phyloP scores from a whole-genome alignment of 2,329 filamentous ascomycete genomes.

The Aulographum hederae region DNA sequence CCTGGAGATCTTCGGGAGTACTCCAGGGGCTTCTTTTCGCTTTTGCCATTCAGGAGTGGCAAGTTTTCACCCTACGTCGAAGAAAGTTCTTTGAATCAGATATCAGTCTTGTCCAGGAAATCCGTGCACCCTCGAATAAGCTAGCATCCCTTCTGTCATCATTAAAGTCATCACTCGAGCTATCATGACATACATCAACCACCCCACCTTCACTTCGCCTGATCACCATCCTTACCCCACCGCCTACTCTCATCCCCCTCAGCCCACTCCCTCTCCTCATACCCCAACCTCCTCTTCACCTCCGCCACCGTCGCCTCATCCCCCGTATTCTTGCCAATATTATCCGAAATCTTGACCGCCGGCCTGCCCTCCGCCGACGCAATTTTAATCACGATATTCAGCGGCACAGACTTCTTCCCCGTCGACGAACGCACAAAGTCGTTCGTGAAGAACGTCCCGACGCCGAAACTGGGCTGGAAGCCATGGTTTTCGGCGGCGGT shows the following conservation, averaged over 20 bases:
- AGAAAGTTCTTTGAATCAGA: too few species aligned
- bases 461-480: conserved; percentile 77
- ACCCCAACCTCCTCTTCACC: conserved; percentile 74
- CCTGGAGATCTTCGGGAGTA: too few species aligned
- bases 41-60: too few species aligned
- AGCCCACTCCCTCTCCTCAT: conserved; percentile 68
- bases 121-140: too few species aligned
- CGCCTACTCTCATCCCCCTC: conserved; percentile 67
- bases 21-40: too few species aligned
- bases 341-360: conserved; percentile 81
- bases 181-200: too few species aligned
- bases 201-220: too few species aligned
- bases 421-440: conserved; percentile 62
- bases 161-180: too few species aligned
- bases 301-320: conserved; percentile 59
- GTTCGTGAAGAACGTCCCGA: conserved; percentile 91
- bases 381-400: conserved; percentile 98
- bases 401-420: conserved; percentile 66
- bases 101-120: too few species aligned
- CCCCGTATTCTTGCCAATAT: conserved; percentile 86
- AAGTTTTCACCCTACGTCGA: too few species aligned
- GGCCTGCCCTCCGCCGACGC: conserved; percentile 64
- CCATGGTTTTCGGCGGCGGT: conserved; percentile 58
- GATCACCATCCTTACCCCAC: conserved; percentile 41
- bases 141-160: too few species aligned